These are phyloP conservation scores for Clarireedia homoeocarpa DNA, from an alignment of 2,329 filamentous ascomycete species.

Conservation along the genomic window DNA sequence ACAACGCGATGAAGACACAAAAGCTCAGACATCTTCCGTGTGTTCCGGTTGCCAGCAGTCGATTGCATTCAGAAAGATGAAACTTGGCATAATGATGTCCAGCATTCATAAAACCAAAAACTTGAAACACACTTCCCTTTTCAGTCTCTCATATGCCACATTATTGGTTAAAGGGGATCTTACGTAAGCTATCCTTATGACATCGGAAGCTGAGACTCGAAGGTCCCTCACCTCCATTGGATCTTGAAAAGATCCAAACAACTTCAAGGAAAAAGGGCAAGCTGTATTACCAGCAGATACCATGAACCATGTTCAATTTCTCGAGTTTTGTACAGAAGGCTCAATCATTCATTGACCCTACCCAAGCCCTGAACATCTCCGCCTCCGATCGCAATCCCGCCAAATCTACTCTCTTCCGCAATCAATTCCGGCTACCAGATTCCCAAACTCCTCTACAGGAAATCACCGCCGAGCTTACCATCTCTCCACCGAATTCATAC, in stretches of 20 bases:
- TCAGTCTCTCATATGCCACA: neutral
- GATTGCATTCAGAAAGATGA: neutral
- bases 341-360: conserved; percentile 88
- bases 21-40: no score
- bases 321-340: conserved; percentile 89
- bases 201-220: conserved; percentile 8
- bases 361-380: conserved; percentile 65
- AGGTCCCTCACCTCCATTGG: conserved; percentile 8
- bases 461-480: conserved; percentile 91
- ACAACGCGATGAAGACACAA: no score
- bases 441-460: conserved; percentile 91
- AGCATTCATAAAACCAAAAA: neutral
- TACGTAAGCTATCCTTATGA: conserved; percentile 7
- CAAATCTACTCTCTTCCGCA: conserved; percentile 87
- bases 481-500: conserved; percentile 50
- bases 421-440: conserved; percentile 90
- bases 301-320: conserved; percentile 51
- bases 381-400: conserved; percentile 75
- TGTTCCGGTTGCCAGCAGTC: no score
- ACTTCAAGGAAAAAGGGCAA: neutral
- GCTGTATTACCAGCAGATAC: conserved; percentile 20
- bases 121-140: conserved; percentile 1
- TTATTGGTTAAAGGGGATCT: neutral
- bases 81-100: neutral
- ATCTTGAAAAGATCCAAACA: neutral